A percentile compares a stretch with the other conserved stretches of the same genome.
These are phyloP conservation scores for Candida argentea DNA, from an alignment of 805 yeast species.

Conservation along the genomic window DNA sequence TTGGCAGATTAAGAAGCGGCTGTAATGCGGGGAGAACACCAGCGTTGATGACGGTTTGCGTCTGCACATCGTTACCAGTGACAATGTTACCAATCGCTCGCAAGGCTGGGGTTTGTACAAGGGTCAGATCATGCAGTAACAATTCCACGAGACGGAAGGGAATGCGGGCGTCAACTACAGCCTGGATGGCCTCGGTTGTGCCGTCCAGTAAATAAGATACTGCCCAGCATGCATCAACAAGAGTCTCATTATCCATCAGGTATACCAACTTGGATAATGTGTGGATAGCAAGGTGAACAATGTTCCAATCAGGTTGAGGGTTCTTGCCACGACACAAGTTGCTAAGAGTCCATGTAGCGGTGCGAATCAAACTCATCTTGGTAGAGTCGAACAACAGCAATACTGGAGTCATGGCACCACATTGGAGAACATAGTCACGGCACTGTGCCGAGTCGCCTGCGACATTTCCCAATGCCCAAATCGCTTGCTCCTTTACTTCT, in stretches of 20 bases:
- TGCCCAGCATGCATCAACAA: slow-evolving; percentile 98
- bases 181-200: slow-evolving; percentile 85
- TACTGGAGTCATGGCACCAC: slow-evolving; percentile 86
- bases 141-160: slow-evolving; percentile 91
- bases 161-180: slow-evolving; percentile 91
- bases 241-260: slow-evolving; percentile 84
- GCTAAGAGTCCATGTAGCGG: slow-evolving; percentile 97
- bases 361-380: slow-evolving; percentile 83
- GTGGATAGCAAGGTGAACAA: slow-evolving; percentile 82
- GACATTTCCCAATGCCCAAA: slow-evolving; percentile 98
- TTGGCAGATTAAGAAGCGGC: slow-evolving; percentile 68
- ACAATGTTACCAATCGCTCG: slow-evolving; percentile 97
- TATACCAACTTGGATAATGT: slow-evolving; percentile 85
- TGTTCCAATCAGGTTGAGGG: slow-evolving; percentile 93
- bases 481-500: slow-evolving; percentile 96
- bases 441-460: slow-evolving; percentile 92
- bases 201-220: slow-evolving; percentile 93
- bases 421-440: slow-evolving; percentile 80
- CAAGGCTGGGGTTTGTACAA: slow-evolving; percentile 93
- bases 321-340: slow-evolving; percentile 93
- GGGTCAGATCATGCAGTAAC: slow-evolving; percentile 69
- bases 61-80: slow-evolving; percentile 92
- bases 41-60: slow-evolving; percentile 87
- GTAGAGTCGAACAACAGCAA: slow-evolving; percentile 68
- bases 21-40: slow-evolving; percentile 84